Percentiles rank a stretch among this genome's conserved stretches.
Evolutionary conservation across 2,329 filamentous ascomycete genomes (phyloP).

Genomic region (Fusarium setosum): DNA sequence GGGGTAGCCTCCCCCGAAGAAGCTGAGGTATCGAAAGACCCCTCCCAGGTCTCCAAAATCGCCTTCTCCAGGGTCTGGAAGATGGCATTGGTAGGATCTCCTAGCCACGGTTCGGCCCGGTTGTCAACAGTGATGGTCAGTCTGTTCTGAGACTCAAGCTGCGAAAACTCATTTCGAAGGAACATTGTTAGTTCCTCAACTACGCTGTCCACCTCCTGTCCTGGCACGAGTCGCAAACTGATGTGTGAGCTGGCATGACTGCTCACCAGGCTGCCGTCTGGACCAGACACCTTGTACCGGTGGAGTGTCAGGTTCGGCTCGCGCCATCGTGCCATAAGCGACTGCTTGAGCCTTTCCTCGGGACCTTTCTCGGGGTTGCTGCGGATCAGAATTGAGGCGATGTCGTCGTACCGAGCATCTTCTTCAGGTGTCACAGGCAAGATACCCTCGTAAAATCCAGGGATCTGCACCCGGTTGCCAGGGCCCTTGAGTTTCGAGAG

Average conservation of each 20-base stretch:
- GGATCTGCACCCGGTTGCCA: slow-evolving; percentile 84
- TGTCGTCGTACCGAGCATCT: slow-evolving; percentile 84
- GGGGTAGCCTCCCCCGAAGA: slow-evolving; percentile 25
- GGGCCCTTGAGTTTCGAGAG: slow-evolving; percentile 84
- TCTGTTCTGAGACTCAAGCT: slow-evolving; percentile 82
- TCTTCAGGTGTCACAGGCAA: slow-evolving; percentile 80
- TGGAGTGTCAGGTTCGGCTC: slow-evolving; percentile 96
- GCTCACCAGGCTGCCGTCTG: slow-evolving; percentile 92
- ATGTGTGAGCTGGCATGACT: slow-evolving; percentile 88
- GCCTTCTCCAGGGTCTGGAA: slow-evolving; percentile 90
- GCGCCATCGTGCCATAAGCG: slow-evolving; percentile 93
- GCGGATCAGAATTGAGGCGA: slow-evolving; percentile 79
- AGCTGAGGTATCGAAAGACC: slow-evolving; percentile 52
- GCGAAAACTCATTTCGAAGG: slow-evolving; percentile 76
- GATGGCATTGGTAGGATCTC: slow-evolving; percentile 89
- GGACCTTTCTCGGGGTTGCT: slow-evolving; percentile 72
- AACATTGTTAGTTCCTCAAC: slow-evolving; percentile 74
- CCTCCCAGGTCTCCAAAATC: slow-evolving; percentile 86
- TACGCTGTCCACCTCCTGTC: slow-evolving; percentile 87
- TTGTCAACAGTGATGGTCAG: slow-evolving; percentile 89
- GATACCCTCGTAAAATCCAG: slow-evolving; percentile 89
- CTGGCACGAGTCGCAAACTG: slow-evolving; percentile 91
- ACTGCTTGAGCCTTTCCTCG: slow-evolving; percentile 79
- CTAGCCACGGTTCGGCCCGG: slow-evolving; percentile 95
- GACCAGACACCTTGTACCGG: slow-evolving; percentile 90